phyloP scores from a whole-genome alignment of 1,284 basidiomycete species.

The Mixia osmundae region DNA sequence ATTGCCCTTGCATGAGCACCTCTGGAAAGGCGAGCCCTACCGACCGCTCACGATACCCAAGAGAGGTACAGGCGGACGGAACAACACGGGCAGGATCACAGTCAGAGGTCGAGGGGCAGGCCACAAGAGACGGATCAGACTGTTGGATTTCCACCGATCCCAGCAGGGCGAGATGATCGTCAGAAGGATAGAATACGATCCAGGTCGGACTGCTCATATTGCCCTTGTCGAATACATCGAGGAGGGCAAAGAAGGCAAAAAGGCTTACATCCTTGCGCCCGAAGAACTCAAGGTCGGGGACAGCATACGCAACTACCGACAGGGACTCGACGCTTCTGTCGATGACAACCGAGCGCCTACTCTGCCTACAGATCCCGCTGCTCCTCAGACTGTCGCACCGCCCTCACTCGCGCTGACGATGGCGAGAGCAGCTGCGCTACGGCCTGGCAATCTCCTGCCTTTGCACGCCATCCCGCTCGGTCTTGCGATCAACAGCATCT shows the following conservation, averaged over 20 bases:
- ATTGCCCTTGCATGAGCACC: slow-evolving; percentile 51
- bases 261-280: slow-evolving; percentile 66
- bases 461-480: slow-evolving; percentile 76
- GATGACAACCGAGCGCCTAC: slow-evolving; percentile 1
- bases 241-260: slow-evolving; percentile 19
- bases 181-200: slow-evolving; percentile 88
- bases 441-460: slow-evolving; percentile 81
- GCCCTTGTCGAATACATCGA: slow-evolving; percentile 42
- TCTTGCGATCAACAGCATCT: slow-evolving; percentile 68
- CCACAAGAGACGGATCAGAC: slow-evolving; percentile 60
- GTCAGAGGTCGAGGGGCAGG: slow-evolving; percentile 76
- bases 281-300: slow-evolving; percentile 75
- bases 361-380: slow-evolving; percentile 7
- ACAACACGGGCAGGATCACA: slow-evolving; percentile 62
- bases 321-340: slow-evolving; percentile 36
- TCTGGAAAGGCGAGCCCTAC: slow-evolving; percentile 61
- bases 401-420: slow-evolving; percentile 8
- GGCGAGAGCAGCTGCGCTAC: slow-evolving; percentile 40
- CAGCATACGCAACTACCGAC: slow-evolving; percentile 62
- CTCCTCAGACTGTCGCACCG: slow-evolving; percentile 11
- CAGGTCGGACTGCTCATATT: slow-evolving; percentile 77
- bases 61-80: slow-evolving; percentile 67
- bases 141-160: slow-evolving; percentile 60
- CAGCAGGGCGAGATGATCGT: slow-evolving; percentile 58
- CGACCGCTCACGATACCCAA: slow-evolving; percentile 61